Conservation (phyloP, 2,329 filamentous ascomycete genomes). For the Cryphonectria parasitica region DNA sequence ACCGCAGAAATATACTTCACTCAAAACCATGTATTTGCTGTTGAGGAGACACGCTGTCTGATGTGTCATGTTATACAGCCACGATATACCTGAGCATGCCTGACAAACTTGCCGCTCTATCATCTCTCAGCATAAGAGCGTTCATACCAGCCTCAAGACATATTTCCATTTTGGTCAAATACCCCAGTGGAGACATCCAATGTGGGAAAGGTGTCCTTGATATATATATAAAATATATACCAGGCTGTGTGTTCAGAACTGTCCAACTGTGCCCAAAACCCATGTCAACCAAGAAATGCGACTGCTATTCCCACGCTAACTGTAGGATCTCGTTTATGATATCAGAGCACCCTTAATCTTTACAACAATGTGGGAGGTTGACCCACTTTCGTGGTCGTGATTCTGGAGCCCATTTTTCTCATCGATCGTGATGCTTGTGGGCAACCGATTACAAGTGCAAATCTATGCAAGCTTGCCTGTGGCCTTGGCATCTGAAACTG, state of each 20-base stretch:
- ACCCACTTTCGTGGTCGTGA: conserved; percentile 20
- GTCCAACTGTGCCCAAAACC: conserved; percentile 11
- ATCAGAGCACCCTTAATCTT: conserved; percentile 1
- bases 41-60: not conserved
- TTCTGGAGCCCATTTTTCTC: conserved; percentile 6
- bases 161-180: not conserved
- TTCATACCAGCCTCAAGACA: not conserved
- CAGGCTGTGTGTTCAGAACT: conserved; percentile 22
- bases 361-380: conserved; percentile 20
- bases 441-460: not conserved
- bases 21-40: not conserved
- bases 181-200: conserved; percentile 2
- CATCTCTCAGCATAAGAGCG: too few species aligned
- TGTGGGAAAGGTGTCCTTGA: not conserved
- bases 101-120: not conserved
- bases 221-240: conserved; percentile 22
- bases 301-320: conserved; percentile 8
- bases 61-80: not conserved
- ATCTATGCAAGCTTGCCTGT: conserved; percentile 68
- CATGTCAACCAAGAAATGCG: conserved; percentile 22
- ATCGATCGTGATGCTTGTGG: conserved; percentile 2
- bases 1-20: too few species aligned
- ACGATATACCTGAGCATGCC: not conserved
- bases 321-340: conserved; percentile 5
- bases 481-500: conserved; percentile 65